phyloP scores from a whole-genome alignment of 2,329 filamentous ascomycete genomes.

The Ophiostoma perfectum region DNA sequence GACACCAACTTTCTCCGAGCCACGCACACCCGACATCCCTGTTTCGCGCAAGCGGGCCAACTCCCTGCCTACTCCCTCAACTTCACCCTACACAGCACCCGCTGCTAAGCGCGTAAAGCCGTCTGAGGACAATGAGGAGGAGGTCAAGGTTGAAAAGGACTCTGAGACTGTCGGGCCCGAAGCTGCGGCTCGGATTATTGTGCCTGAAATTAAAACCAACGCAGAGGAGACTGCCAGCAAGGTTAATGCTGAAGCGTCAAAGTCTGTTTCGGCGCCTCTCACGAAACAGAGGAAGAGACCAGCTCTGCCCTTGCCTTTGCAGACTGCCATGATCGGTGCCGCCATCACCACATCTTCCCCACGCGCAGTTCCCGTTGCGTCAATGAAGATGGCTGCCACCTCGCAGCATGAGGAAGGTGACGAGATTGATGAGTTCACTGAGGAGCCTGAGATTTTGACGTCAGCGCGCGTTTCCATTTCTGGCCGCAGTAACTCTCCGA shows the following conservation, averaged over 20 bases:
- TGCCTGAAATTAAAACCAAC: not conserved
- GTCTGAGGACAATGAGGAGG: constrained; percentile 16
- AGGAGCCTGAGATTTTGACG: constrained; percentile 55
- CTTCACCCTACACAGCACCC: constrained; percentile 29
- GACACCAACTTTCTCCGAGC: constrained; percentile 35
- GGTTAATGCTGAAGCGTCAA: not conserved
- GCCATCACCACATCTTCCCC: constrained; percentile 20
- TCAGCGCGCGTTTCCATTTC: constrained; percentile 52
- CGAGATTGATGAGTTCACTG: constrained; percentile 40
- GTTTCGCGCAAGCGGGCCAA: constrained; percentile 39
- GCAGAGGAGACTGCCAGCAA: not conserved
- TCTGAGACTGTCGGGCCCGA: not conserved
- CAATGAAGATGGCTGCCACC: not conserved
- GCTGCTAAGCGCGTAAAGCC: constrained; percentile 22
- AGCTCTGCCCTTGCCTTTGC: constrained; percentile 8
- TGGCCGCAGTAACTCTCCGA: constrained; percentile 45
- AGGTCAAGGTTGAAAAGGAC: not conserved
- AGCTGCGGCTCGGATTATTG: not conserved
- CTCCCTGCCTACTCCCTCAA: constrained; percentile 43
- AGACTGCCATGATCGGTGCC: constrained; percentile 20
- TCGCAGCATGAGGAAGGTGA: constrained; percentile 39
- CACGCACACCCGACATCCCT: constrained; percentile 34
- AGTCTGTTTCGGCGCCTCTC: not conserved
- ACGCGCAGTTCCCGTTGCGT: constrained; percentile 14
- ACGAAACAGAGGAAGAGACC: constrained; percentile 18